Evolutionary conservation across 495 filamentous ascomycete genomes (phyloP).

Genomic region (Tetracladium setigerum): DNA sequence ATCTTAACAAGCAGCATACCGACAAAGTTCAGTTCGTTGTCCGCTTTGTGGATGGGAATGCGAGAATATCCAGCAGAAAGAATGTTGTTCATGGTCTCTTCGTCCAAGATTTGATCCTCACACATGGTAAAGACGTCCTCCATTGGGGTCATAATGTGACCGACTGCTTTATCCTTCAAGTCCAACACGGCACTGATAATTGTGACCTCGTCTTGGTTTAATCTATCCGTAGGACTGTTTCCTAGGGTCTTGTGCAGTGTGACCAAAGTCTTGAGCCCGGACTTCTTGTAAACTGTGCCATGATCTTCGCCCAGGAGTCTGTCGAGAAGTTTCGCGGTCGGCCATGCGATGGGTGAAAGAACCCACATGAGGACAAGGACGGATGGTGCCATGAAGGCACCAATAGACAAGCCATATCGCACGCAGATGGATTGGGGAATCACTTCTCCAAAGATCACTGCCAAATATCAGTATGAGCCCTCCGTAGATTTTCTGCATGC

Average conservation of each 20-base stretch:
- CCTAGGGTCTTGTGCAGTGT: slow-evolving; percentile 89
- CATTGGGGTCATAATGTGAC: slow-evolving; percentile 97
- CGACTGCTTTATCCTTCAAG: slow-evolving; percentile 91
- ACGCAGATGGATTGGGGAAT: slow-evolving; percentile 95
- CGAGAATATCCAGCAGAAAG: slow-evolving; percentile 89
- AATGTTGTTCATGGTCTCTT: slow-evolving; percentile 86
- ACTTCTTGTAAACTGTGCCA: slow-evolving; percentile 79
- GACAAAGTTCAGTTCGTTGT: slow-evolving; percentile 79
- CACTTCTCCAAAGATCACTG: slow-evolving; percentile 96
- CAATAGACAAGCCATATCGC: slow-evolving; percentile 93
- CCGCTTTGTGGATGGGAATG: slow-evolving; percentile 85
- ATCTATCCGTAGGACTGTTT: slow-evolving; percentile 69
- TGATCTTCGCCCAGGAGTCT: slow-evolving; percentile 71
- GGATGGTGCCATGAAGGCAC: slow-evolving; percentile 85
- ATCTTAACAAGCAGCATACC: slow-evolving; percentile 98
- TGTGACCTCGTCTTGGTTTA: slow-evolving; percentile 96
- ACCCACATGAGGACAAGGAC: slow-evolving; percentile 89
- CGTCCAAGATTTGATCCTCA: slow-evolving; percentile 83
- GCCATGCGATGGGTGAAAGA: slow-evolving; percentile 66
- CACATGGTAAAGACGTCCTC: slow-evolving; percentile 94
- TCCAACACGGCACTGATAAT: slow-evolving; percentile 97
- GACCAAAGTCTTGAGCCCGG: slow-evolving; percentile 78
- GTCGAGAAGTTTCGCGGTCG: slow-evolving; percentile 71
- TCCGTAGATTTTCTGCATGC: slow-evolving; percentile 11
- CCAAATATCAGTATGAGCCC: slow-evolving; percentile 19